These are phyloP conservation scores for Fusarium sp. DNA, from an alignment of 2,329 filamentous ascomycete species.

Conservation along the genomic window DNA sequence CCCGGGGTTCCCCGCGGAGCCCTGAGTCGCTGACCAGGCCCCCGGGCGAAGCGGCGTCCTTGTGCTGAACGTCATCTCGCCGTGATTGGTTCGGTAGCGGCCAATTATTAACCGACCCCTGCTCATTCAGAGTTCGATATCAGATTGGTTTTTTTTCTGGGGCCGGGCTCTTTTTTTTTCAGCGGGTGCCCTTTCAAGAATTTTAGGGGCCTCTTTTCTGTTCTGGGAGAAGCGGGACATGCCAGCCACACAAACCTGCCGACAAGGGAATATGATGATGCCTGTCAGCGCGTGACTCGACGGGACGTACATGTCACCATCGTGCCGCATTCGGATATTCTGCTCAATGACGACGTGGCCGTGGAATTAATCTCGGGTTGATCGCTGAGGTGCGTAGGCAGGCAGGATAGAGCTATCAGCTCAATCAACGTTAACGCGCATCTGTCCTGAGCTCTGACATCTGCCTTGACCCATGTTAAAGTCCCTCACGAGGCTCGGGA, in stretches of 20 bases:
- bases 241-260: conserved; percentile 36
- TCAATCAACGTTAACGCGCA: conserved; percentile 3
- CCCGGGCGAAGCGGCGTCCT: conserved; percentile 36
- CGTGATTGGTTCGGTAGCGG: conserved; percentile 47
- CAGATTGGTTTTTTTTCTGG: conserved; percentile 47
- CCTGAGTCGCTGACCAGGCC: conserved; percentile 37
- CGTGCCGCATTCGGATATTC: conserved; percentile 30
- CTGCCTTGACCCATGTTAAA: background rate
- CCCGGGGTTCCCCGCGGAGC: conserved; percentile 43
- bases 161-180: conserved; percentile 19
- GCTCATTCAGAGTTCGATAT: conserved; percentile 48
- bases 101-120: conserved; percentile 44
- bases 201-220: conserved; percentile 31
- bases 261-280: conserved; percentile 33
- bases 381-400: background rate
- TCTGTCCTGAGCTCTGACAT: background rate
- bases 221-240: conserved; percentile 19
- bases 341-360: conserved; percentile 36
- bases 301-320: conserved; percentile 39
- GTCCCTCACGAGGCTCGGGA: conserved; percentile 6
- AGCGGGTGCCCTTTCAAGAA: conserved; percentile 14
- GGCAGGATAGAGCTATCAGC: background rate
- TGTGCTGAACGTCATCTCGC: conserved; percentile 47
- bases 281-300: conserved; percentile 40
- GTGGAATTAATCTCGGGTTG: conserved; percentile 1